These are phyloP conservation scores for Juncus effusus DNA, from an alignment of 176 grass and related monocot genomes.

Conservation along the genomic window DNA sequence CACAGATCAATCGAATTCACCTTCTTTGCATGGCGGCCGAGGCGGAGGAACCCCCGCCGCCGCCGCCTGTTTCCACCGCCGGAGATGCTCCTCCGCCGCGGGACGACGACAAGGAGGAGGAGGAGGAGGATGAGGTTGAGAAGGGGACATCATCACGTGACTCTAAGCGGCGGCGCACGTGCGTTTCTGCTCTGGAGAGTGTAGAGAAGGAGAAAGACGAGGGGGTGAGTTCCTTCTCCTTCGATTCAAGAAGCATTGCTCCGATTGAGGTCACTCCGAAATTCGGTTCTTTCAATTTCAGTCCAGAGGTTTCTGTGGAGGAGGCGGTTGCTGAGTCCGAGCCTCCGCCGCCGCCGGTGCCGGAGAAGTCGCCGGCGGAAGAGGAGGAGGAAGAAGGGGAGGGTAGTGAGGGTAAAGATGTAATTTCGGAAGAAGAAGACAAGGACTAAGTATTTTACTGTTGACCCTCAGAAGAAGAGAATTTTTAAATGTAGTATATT, in stretches of 20 bases:
- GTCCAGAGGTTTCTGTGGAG: slow-evolving; percentile 20
- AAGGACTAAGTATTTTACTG: slow-evolving; percentile 5
- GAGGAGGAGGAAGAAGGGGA: background rate
- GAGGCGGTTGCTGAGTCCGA: background rate
- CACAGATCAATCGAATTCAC: background rate
- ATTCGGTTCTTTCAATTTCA: slow-evolving; percentile 71
- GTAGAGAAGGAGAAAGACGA: slow-evolving; percentile 14
- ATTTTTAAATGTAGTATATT: slow-evolving; percentile 8
- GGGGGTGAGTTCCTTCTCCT: slow-evolving; percentile 51
- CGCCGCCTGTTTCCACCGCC: slow-evolving; percentile 7
- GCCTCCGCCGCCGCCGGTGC: background rate
- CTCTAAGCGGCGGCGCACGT: slow-evolving; percentile 57
- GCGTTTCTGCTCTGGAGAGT: slow-evolving; percentile 51
- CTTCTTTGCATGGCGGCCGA: slow-evolving; percentile 52
- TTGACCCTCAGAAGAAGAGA: slow-evolving; percentile 2
- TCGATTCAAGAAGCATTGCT: slow-evolving; percentile 48
- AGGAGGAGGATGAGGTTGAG: background rate
- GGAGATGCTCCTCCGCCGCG: slow-evolving; percentile 16
- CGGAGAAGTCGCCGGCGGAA: background rate
- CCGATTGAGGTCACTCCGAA: slow-evolving; percentile 74
- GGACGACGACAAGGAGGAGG: slow-evolving; percentile 20
- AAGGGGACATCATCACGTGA: slow-evolving; percentile 11
- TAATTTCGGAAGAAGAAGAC: slow-evolving; percentile 15
- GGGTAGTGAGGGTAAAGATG: slow-evolving; percentile 8
- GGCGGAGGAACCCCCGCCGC: slow-evolving; percentile 37